phyloP scores from a whole-genome alignment of 345 rosid species.

The Camelina sativa region DNA sequence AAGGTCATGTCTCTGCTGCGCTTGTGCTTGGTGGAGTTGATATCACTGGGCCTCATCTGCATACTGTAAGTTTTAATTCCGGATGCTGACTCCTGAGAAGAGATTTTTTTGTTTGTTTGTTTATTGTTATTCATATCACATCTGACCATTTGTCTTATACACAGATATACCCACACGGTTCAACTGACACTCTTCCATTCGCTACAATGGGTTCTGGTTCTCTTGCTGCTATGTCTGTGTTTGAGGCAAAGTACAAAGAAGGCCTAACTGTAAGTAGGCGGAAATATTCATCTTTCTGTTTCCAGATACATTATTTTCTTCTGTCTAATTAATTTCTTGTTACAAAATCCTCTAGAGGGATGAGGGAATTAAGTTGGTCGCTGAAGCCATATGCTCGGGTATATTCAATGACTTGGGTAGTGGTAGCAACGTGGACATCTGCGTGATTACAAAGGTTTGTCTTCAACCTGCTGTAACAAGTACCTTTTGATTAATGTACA shows the following conservation, averaged over 20 bases:
- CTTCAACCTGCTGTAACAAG: not conserved
- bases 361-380: constrained; percentile 70
- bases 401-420: constrained; percentile 83
- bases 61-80: constrained; percentile 55
- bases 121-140: constrained; percentile 10
- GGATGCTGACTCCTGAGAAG: not conserved
- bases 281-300: not conserved
- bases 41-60: constrained; percentile 81
- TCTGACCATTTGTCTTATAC: constrained; percentile 8
- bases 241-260: constrained; percentile 81
- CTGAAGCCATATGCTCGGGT: constrained; percentile 77
- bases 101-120: not conserved
- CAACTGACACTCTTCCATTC: constrained; percentile 80
- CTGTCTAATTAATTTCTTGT: constrained; percentile 23
- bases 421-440: constrained; percentile 91
- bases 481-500: not conserved
- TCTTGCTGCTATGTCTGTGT: constrained; percentile 83
- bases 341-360: constrained; percentile 55
- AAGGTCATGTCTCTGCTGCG: constrained; percentile 78
- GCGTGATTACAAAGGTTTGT: constrained; percentile 80
- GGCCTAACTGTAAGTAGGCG: constrained; percentile 66
- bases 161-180: constrained; percentile 89
- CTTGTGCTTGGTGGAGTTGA: constrained; percentile 92
- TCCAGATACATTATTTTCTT: not conserved
- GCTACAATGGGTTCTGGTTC: constrained; percentile 98